Conservation (phyloP, 345 rosid species). For the Hibiscus syriacus region DNA sequence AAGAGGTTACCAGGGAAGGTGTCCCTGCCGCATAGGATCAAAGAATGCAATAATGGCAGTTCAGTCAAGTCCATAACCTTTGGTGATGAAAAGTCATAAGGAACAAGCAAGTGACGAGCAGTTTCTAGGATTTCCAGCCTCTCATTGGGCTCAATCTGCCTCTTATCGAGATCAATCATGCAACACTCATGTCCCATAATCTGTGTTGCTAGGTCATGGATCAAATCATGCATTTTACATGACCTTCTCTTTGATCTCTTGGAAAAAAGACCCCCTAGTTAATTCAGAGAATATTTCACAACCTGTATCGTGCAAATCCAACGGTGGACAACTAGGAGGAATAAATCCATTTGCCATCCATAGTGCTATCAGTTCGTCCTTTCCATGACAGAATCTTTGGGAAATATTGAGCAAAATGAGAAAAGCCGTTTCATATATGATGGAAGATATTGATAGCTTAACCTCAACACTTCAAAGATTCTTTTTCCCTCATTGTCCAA, state of each 20-base stretch:
- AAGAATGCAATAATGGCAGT: too few relatives aligned
- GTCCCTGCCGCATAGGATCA: too few relatives aligned
- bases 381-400: not conserved
- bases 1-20: too few relatives aligned
- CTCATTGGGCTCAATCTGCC: not conserved
- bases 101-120: not conserved
- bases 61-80: too few relatives aligned
- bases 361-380: not conserved
- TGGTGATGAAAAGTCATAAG: not conserved
- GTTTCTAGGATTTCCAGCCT: not conserved
- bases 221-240: constrained; percentile 22
- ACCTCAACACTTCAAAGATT: too few relatives aligned
- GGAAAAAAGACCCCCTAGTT: constrained; percentile 13
- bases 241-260: not conserved
- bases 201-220: constrained; percentile 15
- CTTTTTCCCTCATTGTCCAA: not conserved
- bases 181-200: constrained; percentile 2
- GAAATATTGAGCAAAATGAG: constrained; percentile 18
- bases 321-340: not conserved
- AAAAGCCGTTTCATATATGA: too few relatives aligned
- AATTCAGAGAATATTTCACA: constrained; percentile 13
- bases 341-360: constrained; percentile 22
- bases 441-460: too few relatives aligned
- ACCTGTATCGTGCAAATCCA: constrained; percentile 6
- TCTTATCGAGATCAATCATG: too few relatives aligned